Base-by-base conservation (phyloP, 2,329 filamentous ascomycete genomes). In the Pyrenochaeta sp. region DNA sequence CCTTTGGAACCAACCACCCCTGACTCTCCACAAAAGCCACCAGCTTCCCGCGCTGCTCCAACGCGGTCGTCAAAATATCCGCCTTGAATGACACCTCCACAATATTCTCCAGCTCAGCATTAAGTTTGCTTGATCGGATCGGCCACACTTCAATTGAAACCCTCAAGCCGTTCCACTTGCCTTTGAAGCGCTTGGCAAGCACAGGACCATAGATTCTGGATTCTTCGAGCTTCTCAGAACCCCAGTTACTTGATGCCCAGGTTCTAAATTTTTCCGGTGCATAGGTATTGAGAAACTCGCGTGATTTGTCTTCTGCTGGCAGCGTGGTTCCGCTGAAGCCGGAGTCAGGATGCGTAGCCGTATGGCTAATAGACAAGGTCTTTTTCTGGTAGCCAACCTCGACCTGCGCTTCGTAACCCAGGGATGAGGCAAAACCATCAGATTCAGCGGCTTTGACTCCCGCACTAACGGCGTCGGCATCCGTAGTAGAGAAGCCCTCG, bases 371-470 rank as follows among this genome's bases (percentile, higher is more conserved):
- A 15, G 69, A 72, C 28, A 74, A 63, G 13, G 69, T 72, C 50
- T 69, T 57, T 44, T 63, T 64, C 36, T 50, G 45, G 50, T 67
- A 70, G 11, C 67, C 68, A 62, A 66, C 68, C 44, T 74, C 69
- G 21, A 72, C 58, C 56, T 74, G 64, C 4, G 70, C 65, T 6
- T 68, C 57, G 46, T 69, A 73, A 27, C 57, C 64, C 17, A 47
- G 53, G 20, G 61, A 49, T 13, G 58, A 55, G 37, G 70, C 63
- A 46, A 71, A 73, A 23, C 68, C 70, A 18, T 72, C 66, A 2
- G 48, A 44, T 21, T 61, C 60, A 29, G 70, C 70, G 11, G 44
- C 55, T 17, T 46, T 63, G 17, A 72, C 58, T 19, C 65, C 58
- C 24, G 51, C 59, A 26, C 65, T 51, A 45, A 71, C 64, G 21